phyloP scores from a whole-genome alignment of 805 yeast species.

The Myxozyma monticola region DNA sequence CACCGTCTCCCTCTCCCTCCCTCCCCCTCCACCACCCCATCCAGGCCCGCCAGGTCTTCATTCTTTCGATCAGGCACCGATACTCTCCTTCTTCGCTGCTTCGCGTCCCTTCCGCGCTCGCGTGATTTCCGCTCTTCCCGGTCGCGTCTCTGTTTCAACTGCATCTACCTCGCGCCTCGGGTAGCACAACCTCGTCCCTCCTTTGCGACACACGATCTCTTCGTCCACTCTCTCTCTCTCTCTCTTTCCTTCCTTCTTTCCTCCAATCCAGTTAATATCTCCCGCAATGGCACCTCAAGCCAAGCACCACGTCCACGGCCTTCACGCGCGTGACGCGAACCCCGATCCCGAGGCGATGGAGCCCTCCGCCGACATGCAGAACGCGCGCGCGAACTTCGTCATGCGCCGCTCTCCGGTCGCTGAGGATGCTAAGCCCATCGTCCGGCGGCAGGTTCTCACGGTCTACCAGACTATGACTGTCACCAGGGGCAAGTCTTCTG shows the following conservation, averaged over 20 bases:
- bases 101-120: background rate
- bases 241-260: background rate
- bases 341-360: background rate
- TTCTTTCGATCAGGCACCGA: background rate
- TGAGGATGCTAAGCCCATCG: slow-evolving; percentile 8
- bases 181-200: background rate
- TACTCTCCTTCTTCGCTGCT: background rate
- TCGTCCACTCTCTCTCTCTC: no score
- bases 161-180: no score
- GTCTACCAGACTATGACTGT: slow-evolving; percentile 23
- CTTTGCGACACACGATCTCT: background rate
- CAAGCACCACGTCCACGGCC: slow-evolving; percentile 9
- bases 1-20: background rate
- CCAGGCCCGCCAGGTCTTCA: background rate
- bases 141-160: no score
- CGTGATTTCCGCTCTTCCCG: no score
- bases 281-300: background rate
- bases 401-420: slow-evolving; percentile 1
- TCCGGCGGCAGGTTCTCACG: slow-evolving; percentile 25
- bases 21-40: background rate
- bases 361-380: slow-evolving; percentile 5
- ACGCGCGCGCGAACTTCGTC: slow-evolving; percentile 3
- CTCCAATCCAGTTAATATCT: background rate
- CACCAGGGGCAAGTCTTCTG: slow-evolving; percentile 5
- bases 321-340: slow-evolving; percentile 1